phyloP scores from a whole-genome alignment of 1,284 basidiomycete species.

The Sphagnurus paluster region DNA sequence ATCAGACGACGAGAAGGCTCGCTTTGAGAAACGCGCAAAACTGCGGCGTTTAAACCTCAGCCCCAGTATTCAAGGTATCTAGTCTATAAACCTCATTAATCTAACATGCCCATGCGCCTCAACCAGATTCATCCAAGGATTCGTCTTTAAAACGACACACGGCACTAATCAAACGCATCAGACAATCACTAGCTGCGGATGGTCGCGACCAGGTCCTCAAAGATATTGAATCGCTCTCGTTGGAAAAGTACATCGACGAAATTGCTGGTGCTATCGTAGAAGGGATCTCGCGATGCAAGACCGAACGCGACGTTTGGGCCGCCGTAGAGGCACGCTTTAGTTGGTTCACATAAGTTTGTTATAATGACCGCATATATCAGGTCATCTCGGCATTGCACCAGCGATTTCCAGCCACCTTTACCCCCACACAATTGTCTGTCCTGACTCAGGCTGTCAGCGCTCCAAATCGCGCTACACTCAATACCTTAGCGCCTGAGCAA shows the following conservation, averaged over 20 bases:
- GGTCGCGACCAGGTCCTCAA: conserved; percentile 86
- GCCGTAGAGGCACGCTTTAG: conserved; percentile 78
- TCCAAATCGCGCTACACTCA: conserved; percentile 58
- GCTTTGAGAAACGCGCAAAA: conserved; percentile 52
- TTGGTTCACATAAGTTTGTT: background rate
- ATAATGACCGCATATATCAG: conserved; percentile 37
- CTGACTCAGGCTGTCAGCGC: conserved; percentile 70
- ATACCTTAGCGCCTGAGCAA: conserved; percentile 73
- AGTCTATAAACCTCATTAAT: conserved; percentile 1
- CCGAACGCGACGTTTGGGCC: conserved; percentile 87
- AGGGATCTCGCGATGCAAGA: conserved; percentile 84
- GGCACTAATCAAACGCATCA: conserved; percentile 87
- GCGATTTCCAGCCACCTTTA: conserved; percentile 82
- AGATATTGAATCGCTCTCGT: conserved; percentile 85
- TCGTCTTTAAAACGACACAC: conserved; percentile 94
- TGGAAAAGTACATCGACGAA: conserved; percentile 97
- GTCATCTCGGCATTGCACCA: conserved; percentile 88
- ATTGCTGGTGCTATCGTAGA: conserved; percentile 87
- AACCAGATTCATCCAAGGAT: conserved; percentile 67
- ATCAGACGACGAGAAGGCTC: conserved; percentile 62
- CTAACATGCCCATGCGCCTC: background rate
- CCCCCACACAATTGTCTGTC: conserved; percentile 66
- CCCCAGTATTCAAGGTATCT: conserved; percentile 47
- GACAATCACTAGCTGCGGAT: conserved; percentile 76
- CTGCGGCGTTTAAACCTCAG: conserved; percentile 57